phyloP scores from a whole-genome alignment of 768 basidiomycete genomes.

The Boletus vinaceobasis region DNA sequence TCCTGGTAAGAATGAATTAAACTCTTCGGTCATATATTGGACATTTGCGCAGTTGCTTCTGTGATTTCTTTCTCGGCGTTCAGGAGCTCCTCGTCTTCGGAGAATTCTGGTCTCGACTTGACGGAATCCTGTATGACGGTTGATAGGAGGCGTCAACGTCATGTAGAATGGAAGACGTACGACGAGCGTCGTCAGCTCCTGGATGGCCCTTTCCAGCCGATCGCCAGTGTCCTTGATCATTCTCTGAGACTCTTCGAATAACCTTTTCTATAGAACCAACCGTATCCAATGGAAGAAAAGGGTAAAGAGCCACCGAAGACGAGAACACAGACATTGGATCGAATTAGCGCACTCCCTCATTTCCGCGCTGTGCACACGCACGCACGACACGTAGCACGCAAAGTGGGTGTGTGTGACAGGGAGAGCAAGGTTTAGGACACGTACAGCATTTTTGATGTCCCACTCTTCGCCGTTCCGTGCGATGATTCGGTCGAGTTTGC shows the following conservation, averaged over 20 bases:
- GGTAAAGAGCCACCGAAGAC: conserved; percentile 15
- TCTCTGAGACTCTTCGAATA: conserved; percentile 75
- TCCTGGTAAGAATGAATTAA: conserved; percentile 19
- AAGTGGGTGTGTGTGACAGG: conserved; percentile 2
- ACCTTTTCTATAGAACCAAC: conserved; percentile 43
- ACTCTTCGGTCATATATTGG: conserved; percentile 1
- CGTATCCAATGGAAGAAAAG: conserved; percentile 1
- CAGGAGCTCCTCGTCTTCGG: conserved; percentile 39
- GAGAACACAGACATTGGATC: conserved; percentile 10
- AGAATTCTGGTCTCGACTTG: conserved; percentile 28
- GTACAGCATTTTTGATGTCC: conserved; percentile 73
- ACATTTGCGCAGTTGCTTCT: conserved; percentile 44
- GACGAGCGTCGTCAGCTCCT: conserved; percentile 61
- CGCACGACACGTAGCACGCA: conserved; percentile 17
- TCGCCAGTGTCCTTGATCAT: conserved; percentile 70
- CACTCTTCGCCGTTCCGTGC: conserved; percentile 65
- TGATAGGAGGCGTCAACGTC: conserved; percentile 15
- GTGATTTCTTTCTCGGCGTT: conserved; percentile 60
- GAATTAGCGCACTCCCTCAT: conserved; percentile 26
- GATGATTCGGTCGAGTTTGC: conserved; percentile 59
- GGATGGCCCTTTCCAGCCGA: conserved; percentile 59
- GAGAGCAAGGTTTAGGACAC: conserved; percentile 27
- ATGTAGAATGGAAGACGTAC: conserved; percentile 46
- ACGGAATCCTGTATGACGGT: conserved; percentile 25
- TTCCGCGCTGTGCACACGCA: conserved; percentile 28